Conservation (phyloP, 2,329 filamentous ascomycete genomes). For the Podosphaera xanthii region DNA sequence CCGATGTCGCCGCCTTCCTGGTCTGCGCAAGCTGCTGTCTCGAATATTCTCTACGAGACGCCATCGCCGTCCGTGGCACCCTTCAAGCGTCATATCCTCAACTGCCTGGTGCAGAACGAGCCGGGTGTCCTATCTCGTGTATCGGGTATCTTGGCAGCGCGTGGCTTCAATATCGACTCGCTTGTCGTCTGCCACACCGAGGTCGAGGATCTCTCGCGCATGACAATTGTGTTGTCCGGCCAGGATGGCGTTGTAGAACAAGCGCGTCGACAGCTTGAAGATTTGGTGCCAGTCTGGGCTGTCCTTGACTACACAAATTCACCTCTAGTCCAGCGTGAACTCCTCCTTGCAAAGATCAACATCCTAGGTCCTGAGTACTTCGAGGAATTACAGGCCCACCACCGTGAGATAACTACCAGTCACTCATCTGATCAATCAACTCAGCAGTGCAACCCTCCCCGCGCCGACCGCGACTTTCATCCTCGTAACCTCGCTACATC, state of each 20-base stretch:
- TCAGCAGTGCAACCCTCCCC: conserved; percentile 8
- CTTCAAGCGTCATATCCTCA: conserved; percentile 85
- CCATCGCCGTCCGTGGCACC: conserved; percentile 63
- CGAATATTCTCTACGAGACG: conserved; percentile 97
- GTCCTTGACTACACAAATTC: conserved; percentile 88
- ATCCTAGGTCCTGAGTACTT: conserved; percentile 96
- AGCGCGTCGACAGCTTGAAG: conserved; percentile 81
- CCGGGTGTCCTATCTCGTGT: conserved; percentile 91
- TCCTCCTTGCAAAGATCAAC: conserved; percentile 88
- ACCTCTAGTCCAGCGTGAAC: conserved; percentile 82
- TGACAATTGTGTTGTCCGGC: conserved; percentile 94
- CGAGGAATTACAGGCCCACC: conserved; percentile 85
- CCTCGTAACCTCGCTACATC: conserved; percentile 67
- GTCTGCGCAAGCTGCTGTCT: conserved; percentile 86
- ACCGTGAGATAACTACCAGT: conserved; percentile 58
- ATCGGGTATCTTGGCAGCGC: conserved; percentile 82
- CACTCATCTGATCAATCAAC: too few relatives aligned
- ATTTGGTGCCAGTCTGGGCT: conserved; percentile 93
- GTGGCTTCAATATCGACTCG: conserved; percentile 98
- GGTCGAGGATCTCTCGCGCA: conserved; percentile 85
- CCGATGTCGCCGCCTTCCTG: conserved; percentile 53
- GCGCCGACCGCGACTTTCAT: conserved; percentile 44
- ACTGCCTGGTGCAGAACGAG: conserved; percentile 97
- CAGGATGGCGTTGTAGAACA: conserved; percentile 97
- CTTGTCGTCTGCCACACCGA: conserved; percentile 96